A percentile compares a stretch with the other conserved stretches of the same genome.
Conservation (phyloP, 306 rosid genomes). For the Corylus avellana region DNA sequence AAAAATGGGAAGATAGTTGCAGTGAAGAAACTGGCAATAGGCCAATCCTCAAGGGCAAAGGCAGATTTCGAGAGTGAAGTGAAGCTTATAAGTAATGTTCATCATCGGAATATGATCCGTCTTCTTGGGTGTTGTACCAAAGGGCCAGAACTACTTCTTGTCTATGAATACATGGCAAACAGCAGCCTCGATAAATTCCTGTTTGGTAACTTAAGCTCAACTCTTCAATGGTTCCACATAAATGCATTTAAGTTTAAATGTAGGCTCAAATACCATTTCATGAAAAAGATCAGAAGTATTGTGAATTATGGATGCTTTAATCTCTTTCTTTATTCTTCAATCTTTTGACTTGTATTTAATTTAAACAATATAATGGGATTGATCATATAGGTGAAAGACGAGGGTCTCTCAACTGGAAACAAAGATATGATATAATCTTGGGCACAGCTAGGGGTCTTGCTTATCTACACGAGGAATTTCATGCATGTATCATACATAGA, state of each 20-base stretch:
- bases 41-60: no score
- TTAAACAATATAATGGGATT: background rate
- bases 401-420: conserved; percentile 61
- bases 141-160: conserved; percentile 68
- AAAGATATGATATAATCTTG: conserved; percentile 53
- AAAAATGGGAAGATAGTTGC: no score
- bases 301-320: no score
- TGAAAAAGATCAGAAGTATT: no score
- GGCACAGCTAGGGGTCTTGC: conserved; percentile 70
- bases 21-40: no score
- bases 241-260: background rate
- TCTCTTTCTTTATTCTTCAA: background rate
- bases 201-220: conserved; percentile 46
- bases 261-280: no score
- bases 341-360: background rate
- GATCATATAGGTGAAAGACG: conserved; percentile 38
- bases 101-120: conserved; percentile 64
- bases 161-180: conserved; percentile 69
- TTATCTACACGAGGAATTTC: conserved; percentile 73
- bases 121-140: conserved; percentile 71
- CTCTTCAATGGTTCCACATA: background rate
- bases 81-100: conserved; percentile 70
- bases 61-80: no score
- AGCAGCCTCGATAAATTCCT: conserved; percentile 64
- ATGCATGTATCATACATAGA: conserved; percentile 71